phyloP scores from a whole-genome alignment of 306 rosid genomes.

The Gastrolobium villosum region DNA sequence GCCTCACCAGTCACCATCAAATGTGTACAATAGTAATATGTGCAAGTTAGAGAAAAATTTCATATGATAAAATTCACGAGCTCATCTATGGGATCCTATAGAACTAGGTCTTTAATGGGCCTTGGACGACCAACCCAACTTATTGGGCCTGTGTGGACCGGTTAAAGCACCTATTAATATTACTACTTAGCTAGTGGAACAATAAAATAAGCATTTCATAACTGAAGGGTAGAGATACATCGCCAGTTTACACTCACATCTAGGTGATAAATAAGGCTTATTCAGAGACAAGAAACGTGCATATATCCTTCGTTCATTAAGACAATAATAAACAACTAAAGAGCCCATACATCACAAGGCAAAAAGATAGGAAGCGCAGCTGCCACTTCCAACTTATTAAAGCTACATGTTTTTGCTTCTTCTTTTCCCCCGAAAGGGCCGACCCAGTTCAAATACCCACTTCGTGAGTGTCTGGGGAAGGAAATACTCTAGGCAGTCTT shows the following conservation, averaged over 20 bases:
- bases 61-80: no score
- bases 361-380: slow-evolving; percentile 47
- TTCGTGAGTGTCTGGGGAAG: no score
- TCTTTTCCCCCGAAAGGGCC: background rate
- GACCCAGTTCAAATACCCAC: no score
- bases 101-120: no score
- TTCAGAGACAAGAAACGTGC: background rate
- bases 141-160: no score
- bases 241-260: slow-evolving; percentile 11
- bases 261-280: slow-evolving; percentile 1
- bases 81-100: no score
- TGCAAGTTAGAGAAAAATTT: no score
- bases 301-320: slow-evolving; percentile 20
- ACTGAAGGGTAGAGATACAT: background rate
- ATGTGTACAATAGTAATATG: no score
- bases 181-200: background rate
- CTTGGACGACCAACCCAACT: no score
- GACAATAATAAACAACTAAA: slow-evolving; percentile 43
- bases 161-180: background rate
- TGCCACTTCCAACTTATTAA: slow-evolving; percentile 46
- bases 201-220: slow-evolving; percentile 19
- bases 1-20: no score
- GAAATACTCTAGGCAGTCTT: no score
- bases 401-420: slow-evolving; percentile 35
- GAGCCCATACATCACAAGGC: slow-evolving; percentile 49